These are phyloP conservation scores for Ilex asprella DNA, from an alignment of 257 asterid species.

Conservation along the genomic window DNA sequence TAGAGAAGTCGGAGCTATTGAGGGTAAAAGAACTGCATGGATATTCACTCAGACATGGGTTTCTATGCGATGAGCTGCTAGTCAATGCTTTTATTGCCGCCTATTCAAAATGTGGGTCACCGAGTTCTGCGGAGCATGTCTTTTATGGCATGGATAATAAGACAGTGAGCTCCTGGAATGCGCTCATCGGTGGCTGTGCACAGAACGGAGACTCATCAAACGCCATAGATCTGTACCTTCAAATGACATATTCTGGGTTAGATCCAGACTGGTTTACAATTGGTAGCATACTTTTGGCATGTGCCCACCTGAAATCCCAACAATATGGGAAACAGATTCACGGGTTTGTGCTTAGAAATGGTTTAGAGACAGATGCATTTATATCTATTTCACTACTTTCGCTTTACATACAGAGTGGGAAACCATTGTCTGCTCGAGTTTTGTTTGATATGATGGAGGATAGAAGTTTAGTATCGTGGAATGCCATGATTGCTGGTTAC, in stretches of 20 bases:
- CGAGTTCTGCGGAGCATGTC: constrained; percentile 15
- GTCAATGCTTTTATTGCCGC: constrained; percentile 24
- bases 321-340: constrained; percentile 18
- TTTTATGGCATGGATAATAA: constrained; percentile 14
- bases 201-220: constrained; percentile 14
- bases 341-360: constrained; percentile 21
- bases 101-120: constrained; percentile 25
- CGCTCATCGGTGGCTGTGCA: constrained; percentile 21
- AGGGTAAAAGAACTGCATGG: constrained; percentile 28
- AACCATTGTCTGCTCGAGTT: constrained; percentile 12
- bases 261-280: constrained; percentile 24
- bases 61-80: constrained; percentile 12
- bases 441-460: constrained; percentile 7
- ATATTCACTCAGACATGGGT: constrained; percentile 19
- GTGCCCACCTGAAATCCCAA: constrained; percentile 13
- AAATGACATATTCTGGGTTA: constrained; percentile 20
- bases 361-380: constrained; percentile 16
- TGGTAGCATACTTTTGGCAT: constrained; percentile 24
- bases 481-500: constrained; percentile 30
- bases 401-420: constrained; percentile 22
- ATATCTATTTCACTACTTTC: constrained; percentile 24
- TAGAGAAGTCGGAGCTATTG: constrained; percentile 17
- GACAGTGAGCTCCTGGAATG: constrained; percentile 29
- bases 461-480: constrained; percentile 20
- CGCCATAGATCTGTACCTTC: constrained; percentile 11